These are phyloP conservation scores for Pythium volutum DNA, from an alignment of 352 stramenopile genomes.

Conservation along the genomic window DNA sequence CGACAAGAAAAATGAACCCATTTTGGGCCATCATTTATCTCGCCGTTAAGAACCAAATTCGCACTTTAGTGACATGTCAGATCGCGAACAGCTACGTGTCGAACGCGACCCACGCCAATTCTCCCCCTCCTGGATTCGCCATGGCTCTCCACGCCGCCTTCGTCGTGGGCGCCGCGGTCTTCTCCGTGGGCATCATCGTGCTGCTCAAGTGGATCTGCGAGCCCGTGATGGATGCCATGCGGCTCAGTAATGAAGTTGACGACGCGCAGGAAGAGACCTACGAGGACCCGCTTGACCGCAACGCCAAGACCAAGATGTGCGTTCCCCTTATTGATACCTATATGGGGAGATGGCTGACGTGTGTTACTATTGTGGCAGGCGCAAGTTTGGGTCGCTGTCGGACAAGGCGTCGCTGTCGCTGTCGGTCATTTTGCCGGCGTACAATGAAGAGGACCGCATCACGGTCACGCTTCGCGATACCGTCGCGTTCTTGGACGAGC, in stretches of 20 bases:
- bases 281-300: slow-evolving; percentile 44
- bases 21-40: neutral
- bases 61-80: slow-evolving; percentile 9
- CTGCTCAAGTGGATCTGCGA: slow-evolving; percentile 58
- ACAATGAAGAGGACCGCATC: slow-evolving; percentile 94
- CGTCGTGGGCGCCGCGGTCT: slow-evolving; percentile 21
- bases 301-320: slow-evolving; percentile 35
- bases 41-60: slow-evolving; percentile 13
- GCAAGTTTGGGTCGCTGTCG: slow-evolving; percentile 54
- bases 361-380: too few relatives aligned
- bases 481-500: slow-evolving; percentile 82
- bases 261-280: slow-evolving; percentile 52
- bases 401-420: slow-evolving; percentile 61
- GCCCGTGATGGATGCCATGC: slow-evolving; percentile 52
- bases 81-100: slow-evolving; percentile 20
- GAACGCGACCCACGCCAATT: slow-evolving; percentile 4
- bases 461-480: slow-evolving; percentile 89
- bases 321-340: too few relatives aligned
- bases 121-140: neutral
- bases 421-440: slow-evolving; percentile 93
- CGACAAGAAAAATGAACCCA: neutral
- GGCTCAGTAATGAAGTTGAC: slow-evolving; percentile 46
- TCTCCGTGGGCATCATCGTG: slow-evolving; percentile 26
- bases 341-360: neutral
- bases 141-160: slow-evolving; percentile 26